Base-by-base conservation (phyloP, 345 rosid genomes). In the Syzygium oleosum region DNA sequence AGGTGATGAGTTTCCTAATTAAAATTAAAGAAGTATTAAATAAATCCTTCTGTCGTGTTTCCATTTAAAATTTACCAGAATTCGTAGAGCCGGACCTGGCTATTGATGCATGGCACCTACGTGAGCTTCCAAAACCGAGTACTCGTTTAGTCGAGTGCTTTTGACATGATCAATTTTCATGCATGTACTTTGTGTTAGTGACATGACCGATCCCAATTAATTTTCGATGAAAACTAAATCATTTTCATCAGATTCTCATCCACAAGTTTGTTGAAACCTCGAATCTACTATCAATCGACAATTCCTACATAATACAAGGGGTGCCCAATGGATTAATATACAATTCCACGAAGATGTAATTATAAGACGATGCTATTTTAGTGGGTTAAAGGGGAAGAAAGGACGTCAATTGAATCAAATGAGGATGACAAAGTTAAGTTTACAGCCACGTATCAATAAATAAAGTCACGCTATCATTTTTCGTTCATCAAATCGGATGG, bases 81-180 rank as follows among this genome's bases (percentile, higher is more conserved):
- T 11, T 25, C 12, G 13, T 59, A 25, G 27, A 25, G 15, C 1
- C 5, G 1, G 31, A 59, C 7, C 4, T 2, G 2, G 27, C 0
- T 5, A 25, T 25, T 1, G 0, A 59, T 0, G 25, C 5, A 7
- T 25, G 1, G 15, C 0, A 2, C 15, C 5, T 6, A 27, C 65
- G 1, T 8, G 17, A 17, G 7, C 43, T 68, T 68, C 3, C 23
- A 31, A 8, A 68, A 31, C 38, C 15, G 21, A n/a, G n/a, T 61
- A 13, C 34, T 27, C 3, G 0, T 9, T 68, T 4, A 34, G 13
- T 68, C 23, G 1, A 34, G 7, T 68, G 9, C 79, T 8, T 4
- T 16, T 7, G 4, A 34, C 17, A 31, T 34, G 46, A 31, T 68
- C 79, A 68, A 34, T 34, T 8, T 34, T 68, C 13, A 3, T 68